Percentiles rank a stretch among this genome's conserved stretches.
phyloP scores from a whole-genome alignment of 108 stramenopile genomes.

The Cyclotella sp. region DNA sequence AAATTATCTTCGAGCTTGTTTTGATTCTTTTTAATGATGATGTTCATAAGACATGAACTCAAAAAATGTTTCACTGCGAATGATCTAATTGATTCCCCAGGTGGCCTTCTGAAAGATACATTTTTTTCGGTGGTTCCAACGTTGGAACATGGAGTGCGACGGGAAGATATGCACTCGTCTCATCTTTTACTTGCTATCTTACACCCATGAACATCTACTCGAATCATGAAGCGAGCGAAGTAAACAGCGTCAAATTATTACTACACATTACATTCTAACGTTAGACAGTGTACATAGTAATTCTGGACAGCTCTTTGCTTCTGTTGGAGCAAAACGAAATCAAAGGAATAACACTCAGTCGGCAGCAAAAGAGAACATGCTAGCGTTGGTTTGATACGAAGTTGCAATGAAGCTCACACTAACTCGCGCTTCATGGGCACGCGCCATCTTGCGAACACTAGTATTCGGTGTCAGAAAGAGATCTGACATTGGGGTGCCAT shows the following conservation, averaged over 20 bases:
- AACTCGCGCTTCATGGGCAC: conserved; percentile 12
- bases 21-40: neutral
- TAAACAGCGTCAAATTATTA: too few relatives aligned
- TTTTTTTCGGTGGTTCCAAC: too few relatives aligned
- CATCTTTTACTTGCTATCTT: too few relatives aligned
- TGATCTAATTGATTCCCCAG: too few relatives aligned
- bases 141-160: too few relatives aligned
- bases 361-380: conserved; percentile 2
- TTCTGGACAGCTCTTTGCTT: neutral
- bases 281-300: neutral
- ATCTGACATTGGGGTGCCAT: conserved; percentile 21
- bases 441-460: conserved; percentile 39
- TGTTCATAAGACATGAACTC: too few relatives aligned
- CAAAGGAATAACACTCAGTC: neutral
- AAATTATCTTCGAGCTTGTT: neutral
- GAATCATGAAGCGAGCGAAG: too few relatives aligned
- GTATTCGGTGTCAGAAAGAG: conserved; percentile 36
- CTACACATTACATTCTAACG: too few relatives aligned
- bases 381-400: neutral
- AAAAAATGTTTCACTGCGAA: too few relatives aligned
- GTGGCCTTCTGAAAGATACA: too few relatives aligned
- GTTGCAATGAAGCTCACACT: neutral
- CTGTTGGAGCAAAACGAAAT: neutral
- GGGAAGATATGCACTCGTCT: too few relatives aligned
- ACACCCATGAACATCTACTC: too few relatives aligned